Percentiles rank a stretch among this genome's conserved stretches.
Conservation (phyloP, 352 stramenopile species). For the Phytophthora meadii region DNA sequence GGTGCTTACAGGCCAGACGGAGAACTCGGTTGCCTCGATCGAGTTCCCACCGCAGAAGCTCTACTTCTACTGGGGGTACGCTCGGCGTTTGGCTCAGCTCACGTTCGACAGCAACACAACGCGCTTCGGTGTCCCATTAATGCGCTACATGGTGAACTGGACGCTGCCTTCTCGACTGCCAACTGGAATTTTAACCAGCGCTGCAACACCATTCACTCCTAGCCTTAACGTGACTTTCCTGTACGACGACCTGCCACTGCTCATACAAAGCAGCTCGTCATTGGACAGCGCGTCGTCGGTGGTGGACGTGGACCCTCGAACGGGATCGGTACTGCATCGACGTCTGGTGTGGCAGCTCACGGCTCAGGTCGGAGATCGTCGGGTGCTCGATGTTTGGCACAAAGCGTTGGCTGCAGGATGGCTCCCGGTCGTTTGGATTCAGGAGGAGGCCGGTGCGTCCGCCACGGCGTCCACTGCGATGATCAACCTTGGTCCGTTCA, state of each 20-base stretch:
- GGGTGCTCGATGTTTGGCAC: constrained; percentile 52
- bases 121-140: constrained; percentile 53
- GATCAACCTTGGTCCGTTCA: constrained; percentile 14
- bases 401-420: constrained; percentile 21
- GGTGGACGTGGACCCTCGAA: constrained; percentile 60
- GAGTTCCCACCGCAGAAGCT: constrained; percentile 52
- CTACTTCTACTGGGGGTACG: constrained; percentile 63
- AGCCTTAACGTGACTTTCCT: constrained; percentile 61
- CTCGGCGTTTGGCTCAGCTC: constrained; percentile 49
- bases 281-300: constrained; percentile 17
- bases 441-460: constrained; percentile 54
- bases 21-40: constrained; percentile 12
- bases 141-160: constrained; percentile 63
- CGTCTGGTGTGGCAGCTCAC: constrained; percentile 63
- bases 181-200: constrained; percentile 31
- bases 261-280: constrained; percentile 32
- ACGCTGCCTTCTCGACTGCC: constrained; percentile 41
- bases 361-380: constrained; percentile 20
- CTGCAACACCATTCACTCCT: not conserved
- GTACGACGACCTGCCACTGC: constrained; percentile 48
- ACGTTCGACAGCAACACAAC: constrained; percentile 54
- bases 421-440: constrained; percentile 58
- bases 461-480: constrained; percentile 16
- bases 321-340: constrained; percentile 54
- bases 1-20: constrained; percentile 33